Conservation (phyloP, 495 filamentous ascomycete genomes). For the Annulohypoxylon stygium region DNA sequence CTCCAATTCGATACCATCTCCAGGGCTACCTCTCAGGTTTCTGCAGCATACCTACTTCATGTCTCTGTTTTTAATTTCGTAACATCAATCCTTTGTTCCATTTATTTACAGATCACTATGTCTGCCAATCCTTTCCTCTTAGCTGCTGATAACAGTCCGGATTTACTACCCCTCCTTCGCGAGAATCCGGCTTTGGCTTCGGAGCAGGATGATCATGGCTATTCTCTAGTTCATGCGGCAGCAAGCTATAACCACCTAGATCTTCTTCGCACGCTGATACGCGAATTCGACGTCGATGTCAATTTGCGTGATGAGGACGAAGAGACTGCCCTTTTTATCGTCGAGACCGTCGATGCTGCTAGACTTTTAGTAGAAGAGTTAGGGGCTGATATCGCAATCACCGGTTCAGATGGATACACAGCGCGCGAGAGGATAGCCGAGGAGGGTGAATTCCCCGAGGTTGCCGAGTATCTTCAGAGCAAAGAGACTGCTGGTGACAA, state of each 20-base stretch:
- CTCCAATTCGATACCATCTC: conserved; percentile 1
- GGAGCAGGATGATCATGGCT: conserved; percentile 82
- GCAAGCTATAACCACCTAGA: conserved; percentile 88
- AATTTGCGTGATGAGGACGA: conserved; percentile 88
- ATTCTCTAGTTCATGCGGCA: conserved; percentile 92
- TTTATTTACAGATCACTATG: conserved; percentile 46
- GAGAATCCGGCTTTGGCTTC: conserved; percentile 75
- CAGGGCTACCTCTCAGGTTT: not conserved
- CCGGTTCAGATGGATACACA: conserved; percentile 74
- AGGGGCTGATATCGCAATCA: conserved; percentile 71
- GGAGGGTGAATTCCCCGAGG: conserved; percentile 76
- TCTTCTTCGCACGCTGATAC: conserved; percentile 82
- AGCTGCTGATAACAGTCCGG: conserved; percentile 78
- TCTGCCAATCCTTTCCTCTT: conserved; percentile 80
- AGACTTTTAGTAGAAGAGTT: conserved; percentile 84
- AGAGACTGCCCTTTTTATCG: conserved; percentile 90
- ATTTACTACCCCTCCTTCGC: conserved; percentile 74
- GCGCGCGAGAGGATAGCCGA: conserved; percentile 77
- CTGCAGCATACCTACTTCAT: not conserved
- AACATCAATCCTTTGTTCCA: not conserved
- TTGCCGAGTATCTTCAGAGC: conserved; percentile 74
- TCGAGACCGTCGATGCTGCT: conserved; percentile 81
- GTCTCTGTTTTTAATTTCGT: not conserved
- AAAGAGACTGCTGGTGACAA: conserved; percentile 58
- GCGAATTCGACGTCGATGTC: conserved; percentile 79